phyloP scores from a whole-genome alignment of 768 basidiomycete species.

The Dacryopinax spathularia region DNA sequence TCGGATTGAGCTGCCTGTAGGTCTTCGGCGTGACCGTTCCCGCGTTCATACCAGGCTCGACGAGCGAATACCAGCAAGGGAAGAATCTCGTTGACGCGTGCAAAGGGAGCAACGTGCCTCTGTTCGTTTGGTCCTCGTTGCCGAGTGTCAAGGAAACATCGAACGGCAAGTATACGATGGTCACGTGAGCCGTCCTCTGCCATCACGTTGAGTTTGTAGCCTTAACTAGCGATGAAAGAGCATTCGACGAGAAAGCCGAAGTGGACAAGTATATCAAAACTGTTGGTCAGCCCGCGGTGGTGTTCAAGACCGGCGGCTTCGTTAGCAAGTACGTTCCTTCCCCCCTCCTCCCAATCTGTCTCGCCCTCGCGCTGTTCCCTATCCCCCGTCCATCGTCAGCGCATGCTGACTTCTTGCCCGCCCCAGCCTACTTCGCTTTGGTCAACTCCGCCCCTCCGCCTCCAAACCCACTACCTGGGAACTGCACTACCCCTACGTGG shows the following conservation, averaged over 20 bases:
- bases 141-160: neutral
- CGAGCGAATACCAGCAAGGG: constrained; percentile 12
- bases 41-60: neutral
- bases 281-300: neutral
- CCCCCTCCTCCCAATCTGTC: neutral
- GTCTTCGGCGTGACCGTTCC: neutral
- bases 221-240: neutral
- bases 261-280: neutral
- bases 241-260: neutral
- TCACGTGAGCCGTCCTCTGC: neutral
- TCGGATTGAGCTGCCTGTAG: neutral
- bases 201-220: neutral
- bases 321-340: neutral
- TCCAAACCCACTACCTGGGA: neutral
- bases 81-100: constrained; percentile 19
- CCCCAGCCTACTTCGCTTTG: neutral
- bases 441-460: neutral
- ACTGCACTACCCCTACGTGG: neutral
- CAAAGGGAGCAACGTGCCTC: constrained; percentile 17
- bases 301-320: neutral
- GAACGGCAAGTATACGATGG: neutral
- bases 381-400: too few species aligned
- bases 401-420: too few species aligned
- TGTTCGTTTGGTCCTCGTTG: constrained; percentile 15
- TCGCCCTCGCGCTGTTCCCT: neutral